Base-by-base conservation (phyloP, 345 rosid genomes). In the Chamaenerion angustifolium region DNA sequence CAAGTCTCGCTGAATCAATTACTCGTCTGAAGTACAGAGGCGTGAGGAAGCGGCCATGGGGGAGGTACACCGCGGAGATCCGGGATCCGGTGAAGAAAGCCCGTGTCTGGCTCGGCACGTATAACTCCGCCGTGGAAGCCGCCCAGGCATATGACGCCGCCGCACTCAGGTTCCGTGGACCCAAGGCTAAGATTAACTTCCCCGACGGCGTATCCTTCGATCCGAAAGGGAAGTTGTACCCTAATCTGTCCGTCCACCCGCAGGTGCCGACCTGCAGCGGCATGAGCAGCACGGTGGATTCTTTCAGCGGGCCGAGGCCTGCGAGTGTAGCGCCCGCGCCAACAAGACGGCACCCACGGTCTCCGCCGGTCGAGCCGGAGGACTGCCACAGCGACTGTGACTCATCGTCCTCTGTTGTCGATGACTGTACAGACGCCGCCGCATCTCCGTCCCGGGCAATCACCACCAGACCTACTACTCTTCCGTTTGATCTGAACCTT, bases 241-340 rank as follows among this genome's bases (percentile, higher is more conserved):
- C 35, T 16, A 10, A n/a, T 21, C 49, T 10, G 25, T 13, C 19
- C 53, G 47, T 56, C 17, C 62, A 64, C 51, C 89, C 73, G 4
- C 79, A 66, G 62, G 65, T 95, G 16, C 95, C 98, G 31, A 73
- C 95, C 27, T 71, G 79, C 45, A 89, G 95, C 73, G 72, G 86
- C 64, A 72, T 83, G 90, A 90, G 98, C 73, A 83, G 95, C 71
- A 90, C 98, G 31, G 95, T 90, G 8, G 92, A 90, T 67, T 85
- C 98, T 3, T 89, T 74, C 52, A 89, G 94, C 51, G 94, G 95
- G 10, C 90, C 95, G 0, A 69, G 97, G 43, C 81, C 76, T 18
- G 52, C 60, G 16, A 27, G 51, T 16, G 49, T 68, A 40, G 67
- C 48, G 25, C 43, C 46, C 1, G 55, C 72, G 1, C 47, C 55